Conservation (phyloP, 73 alveolate species). For the Paramecium bursaria region DNA sequence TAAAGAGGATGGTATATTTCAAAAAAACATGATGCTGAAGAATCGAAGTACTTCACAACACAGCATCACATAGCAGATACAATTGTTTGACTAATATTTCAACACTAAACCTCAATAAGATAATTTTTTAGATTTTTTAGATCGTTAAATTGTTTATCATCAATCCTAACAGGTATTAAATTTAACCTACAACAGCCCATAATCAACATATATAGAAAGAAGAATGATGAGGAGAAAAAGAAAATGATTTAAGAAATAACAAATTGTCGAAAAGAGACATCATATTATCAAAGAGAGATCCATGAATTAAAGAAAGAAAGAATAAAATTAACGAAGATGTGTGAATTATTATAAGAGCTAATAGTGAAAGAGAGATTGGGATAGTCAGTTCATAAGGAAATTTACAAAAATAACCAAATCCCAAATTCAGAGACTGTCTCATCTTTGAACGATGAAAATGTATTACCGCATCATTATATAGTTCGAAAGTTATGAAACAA, state of each 20-base stretch:
- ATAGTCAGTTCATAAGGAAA: background rate
- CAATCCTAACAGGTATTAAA: constrained; percentile 9
- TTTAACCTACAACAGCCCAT: background rate
- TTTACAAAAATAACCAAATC: background rate
- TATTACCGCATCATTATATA: background rate
- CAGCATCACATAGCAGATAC: background rate
- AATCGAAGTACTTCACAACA: constrained; percentile 53
- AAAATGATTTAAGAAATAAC: constrained; percentile 1
- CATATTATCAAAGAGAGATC: background rate
- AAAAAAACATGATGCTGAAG: too few species aligned
- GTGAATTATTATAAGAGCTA: constrained; percentile 6
- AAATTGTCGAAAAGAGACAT: background rate
- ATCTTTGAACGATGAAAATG: constrained; percentile 53
- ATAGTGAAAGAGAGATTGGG: constrained; percentile 39
- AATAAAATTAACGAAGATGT: background rate
- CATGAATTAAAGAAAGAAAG: constrained; percentile 20
- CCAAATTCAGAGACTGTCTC: constrained; percentile 43
- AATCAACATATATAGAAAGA: background rate
- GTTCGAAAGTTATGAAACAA: constrained; percentile 59
- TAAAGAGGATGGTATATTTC: too few species aligned
- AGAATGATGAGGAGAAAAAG: constrained; percentile 33
- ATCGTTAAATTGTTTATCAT: constrained; percentile 25
- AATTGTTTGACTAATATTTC: constrained; percentile 54
- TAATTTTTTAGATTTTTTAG: constrained; percentile 26
- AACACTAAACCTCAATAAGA: background rate